Evolutionary conservation across 1,284 basidiomycete genomes (phyloP), one percentile per base, ranked within the genome.

Genomic region (Xerocomus minutiporus): DNA sequence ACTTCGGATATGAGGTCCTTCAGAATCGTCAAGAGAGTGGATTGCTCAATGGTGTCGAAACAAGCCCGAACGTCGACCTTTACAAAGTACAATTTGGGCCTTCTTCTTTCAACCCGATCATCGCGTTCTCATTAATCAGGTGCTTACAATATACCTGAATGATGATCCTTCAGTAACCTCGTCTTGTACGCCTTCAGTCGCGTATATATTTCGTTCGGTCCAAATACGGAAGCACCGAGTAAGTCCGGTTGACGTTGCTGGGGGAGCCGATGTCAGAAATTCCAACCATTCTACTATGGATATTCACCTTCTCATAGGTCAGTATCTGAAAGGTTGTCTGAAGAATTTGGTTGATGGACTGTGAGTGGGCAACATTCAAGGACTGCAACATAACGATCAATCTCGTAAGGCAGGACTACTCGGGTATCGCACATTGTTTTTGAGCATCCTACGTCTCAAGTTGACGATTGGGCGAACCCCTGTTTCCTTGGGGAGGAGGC

Each of bases 401-500:
- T 26, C 26, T 36, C 1, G 2, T 29, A 2, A 6, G 12, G 17
- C n/a, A 0, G 2, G 23, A 34, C 44, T 28, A 17, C 8, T 26
- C 15, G 44, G 3, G 29, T 25, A 8, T 43, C 51, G 35, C 20
- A 61, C 63, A 42, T 63, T 63, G 17, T 75, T 60, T 69, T 63
- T 48, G 65, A 63, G 65, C 55, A 39, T 79, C 57, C 84, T 84
- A 31, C 88, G 78, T 12, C 87, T 82, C 34, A 99, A 73, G 65
- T 99, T 99, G 34, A 97, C 91, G 55, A 99, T 97, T 0, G 95
- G 95, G 31, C 97, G 79, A 4, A 98, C 92, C 0, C 96, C 95
- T 4, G 82, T 91, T 51, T 95, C 93, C 69, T 99, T 99, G 0
- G 96, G 97, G 26, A 98, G 73, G 1, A 99, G 75, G 2, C 97